These are phyloP conservation scores for Cinnamomum chago DNA, from an alignment of 164 flowering plant genomes.

Conservation along the genomic window DNA sequence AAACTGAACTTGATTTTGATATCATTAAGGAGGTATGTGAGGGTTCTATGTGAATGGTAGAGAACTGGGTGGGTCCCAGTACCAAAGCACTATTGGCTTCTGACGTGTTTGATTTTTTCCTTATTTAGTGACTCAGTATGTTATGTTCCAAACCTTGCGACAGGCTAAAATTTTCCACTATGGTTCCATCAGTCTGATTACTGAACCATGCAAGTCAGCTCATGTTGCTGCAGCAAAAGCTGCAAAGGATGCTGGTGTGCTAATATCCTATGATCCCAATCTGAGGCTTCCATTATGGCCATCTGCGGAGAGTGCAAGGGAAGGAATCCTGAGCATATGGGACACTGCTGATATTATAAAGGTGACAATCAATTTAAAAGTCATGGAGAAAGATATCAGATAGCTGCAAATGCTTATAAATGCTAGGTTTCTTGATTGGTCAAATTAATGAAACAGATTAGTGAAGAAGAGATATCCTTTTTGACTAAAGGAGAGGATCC, in stretches of 20 bases:
- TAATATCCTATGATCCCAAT: conserved; percentile 95
- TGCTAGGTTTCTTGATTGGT: not conserved
- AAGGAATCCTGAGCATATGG: conserved; percentile 96
- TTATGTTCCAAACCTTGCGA: conserved; percentile 4
- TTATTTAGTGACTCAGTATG: not conserved
- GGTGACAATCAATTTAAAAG: conserved; percentile 34
- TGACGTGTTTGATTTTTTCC: not conserved
- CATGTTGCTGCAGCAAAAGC: conserved; percentile 87
- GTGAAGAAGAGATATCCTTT: conserved; percentile 83
- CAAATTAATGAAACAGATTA: conserved; percentile 42
- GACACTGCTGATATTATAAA: conserved; percentile 86
- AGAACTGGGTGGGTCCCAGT: not conserved
- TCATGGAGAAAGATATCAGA: not conserved
- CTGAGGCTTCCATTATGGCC: conserved; percentile 96
- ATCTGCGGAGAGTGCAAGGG: conserved; percentile 86
- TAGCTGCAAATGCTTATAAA: not conserved
- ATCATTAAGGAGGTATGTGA: conserved; percentile 60
- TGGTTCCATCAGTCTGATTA: conserved; percentile 92
- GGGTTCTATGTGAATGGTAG: not conserved
- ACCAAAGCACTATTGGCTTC: not conserved
- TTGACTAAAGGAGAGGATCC: conserved; percentile 89
- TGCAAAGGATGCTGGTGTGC: conserved; percentile 88
- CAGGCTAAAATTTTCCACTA: conserved; percentile 96
- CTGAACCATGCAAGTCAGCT: conserved; percentile 95
- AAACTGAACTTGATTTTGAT: conserved; percentile 74